Evolutionary conservation across 768 basidiomycete genomes (phyloP).

Genomic region (Trametopsis cervina): DNA sequence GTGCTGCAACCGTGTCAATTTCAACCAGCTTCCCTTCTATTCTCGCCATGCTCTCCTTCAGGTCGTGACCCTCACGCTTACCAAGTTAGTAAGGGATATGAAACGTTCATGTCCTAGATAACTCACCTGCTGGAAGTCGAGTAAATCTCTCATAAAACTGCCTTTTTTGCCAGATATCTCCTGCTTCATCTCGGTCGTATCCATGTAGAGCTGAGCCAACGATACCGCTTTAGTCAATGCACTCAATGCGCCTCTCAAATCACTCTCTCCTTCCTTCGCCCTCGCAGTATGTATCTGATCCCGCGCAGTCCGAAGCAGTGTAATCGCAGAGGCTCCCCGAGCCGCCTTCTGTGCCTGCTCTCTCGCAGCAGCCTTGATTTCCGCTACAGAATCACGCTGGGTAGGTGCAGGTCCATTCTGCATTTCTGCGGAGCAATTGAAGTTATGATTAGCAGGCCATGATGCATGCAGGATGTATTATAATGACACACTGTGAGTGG

Average conservation of each 20-base stretch:
- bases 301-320: constrained; percentile 58
- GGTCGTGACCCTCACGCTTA: constrained; percentile 33
- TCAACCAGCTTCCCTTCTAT: constrained; percentile 41
- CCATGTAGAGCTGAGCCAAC: constrained; percentile 51
- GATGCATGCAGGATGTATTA: constrained; percentile 10
- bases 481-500: constrained; percentile 20
- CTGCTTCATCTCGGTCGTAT: constrained; percentile 47
- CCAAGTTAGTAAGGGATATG: constrained; percentile 10
- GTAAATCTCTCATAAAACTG: constrained; percentile 53
- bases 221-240: constrained; percentile 57
- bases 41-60: constrained; percentile 33
- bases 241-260: constrained; percentile 54
- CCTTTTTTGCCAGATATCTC: constrained; percentile 47
- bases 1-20: constrained; percentile 33
- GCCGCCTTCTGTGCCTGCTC: constrained; percentile 43
- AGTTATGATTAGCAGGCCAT: constrained; percentile 9
- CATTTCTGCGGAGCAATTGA: constrained; percentile 27
- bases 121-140: constrained; percentile 59
- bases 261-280: constrained; percentile 45
- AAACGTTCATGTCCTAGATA: background rate
- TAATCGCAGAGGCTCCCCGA: constrained; percentile 50
- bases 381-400: constrained; percentile 28
- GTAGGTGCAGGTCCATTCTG: constrained; percentile 28
- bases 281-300: constrained; percentile 48
- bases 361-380: constrained; percentile 42